phyloP scores from a whole-genome alignment of 495 filamentous ascomycete genomes.

The Lichenothelia convexa region DNA sequence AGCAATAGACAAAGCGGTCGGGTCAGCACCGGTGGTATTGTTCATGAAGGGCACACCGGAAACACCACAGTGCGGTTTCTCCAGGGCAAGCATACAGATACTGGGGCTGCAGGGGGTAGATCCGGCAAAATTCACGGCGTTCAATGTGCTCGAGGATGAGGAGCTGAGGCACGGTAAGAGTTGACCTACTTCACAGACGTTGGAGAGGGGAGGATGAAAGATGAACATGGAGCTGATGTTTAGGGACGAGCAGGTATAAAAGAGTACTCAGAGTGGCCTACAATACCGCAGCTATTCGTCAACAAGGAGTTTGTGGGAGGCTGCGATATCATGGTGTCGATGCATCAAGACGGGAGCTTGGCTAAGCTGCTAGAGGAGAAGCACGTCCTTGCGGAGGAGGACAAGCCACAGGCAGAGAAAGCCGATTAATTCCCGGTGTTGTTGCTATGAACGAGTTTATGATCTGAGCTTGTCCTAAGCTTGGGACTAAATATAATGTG shows the following conservation, averaged over 20 bases:
- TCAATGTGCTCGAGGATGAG: conserved; percentile 85
- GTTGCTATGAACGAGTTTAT: background rate
- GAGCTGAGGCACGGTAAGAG: conserved; percentile 66
- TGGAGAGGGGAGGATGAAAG: background rate
- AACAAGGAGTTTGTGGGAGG: conserved; percentile 92
- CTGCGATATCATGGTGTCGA: conserved; percentile 89
- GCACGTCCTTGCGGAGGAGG: conserved; percentile 39
- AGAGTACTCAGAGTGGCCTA: conserved; percentile 97
- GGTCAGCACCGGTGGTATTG: conserved; percentile 73
- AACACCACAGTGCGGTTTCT: conserved; percentile 95
- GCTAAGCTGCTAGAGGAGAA: conserved; percentile 84
- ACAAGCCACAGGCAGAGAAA: conserved; percentile 1
- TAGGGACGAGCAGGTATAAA: conserved; percentile 55
- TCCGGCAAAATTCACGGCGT: conserved; percentile 88
- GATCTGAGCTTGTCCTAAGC: background rate
- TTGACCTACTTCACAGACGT: background rate
- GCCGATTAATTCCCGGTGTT: conserved; percentile 7
- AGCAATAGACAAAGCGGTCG: conserved; percentile 77
- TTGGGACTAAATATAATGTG: background rate
- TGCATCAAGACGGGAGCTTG: conserved; percentile 93
- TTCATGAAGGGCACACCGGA: conserved; percentile 99
- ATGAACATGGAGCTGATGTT: conserved; percentile 6
- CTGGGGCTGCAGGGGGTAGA: conserved; percentile 87
- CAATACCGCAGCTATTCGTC: conserved; percentile 90
- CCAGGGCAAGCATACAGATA: conserved; percentile 85